phyloP scores from a whole-genome alignment of 192 early-diverging fungal species.

The Jimgerdemannia flammicorona region DNA sequence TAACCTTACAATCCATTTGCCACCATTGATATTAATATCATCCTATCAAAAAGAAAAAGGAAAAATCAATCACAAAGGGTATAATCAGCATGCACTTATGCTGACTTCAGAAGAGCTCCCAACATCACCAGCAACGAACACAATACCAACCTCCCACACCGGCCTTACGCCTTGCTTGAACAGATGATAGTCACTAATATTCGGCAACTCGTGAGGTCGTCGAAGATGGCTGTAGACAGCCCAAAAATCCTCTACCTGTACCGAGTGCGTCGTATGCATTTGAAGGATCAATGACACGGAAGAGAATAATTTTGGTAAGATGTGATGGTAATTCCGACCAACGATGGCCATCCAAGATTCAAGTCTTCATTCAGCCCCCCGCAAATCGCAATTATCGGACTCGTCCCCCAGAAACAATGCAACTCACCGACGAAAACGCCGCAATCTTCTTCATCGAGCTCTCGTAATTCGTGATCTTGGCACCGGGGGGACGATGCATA shows the following conservation, averaged over 20 bases:
- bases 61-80: neutral
- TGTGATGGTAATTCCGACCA: neutral
- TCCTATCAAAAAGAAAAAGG: conserved; percentile 44
- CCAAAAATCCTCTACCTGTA: conserved; percentile 77
- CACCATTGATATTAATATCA: conserved; percentile 75
- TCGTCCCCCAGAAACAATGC: too few relatives aligned
- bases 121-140: neutral
- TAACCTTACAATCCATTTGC: conserved; percentile 94
- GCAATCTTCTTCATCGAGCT: conserved; percentile 82
- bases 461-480: conserved; percentile 87
- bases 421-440: conserved; percentile 68
- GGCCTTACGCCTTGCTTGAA: conserved; percentile 91
- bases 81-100: too few relatives aligned
- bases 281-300: neutral
- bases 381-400: too few relatives aligned
- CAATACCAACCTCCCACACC: conserved; percentile 79
- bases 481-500: conserved; percentile 86
- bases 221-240: conserved; percentile 72
- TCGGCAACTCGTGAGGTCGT: conserved; percentile 79
- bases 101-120: too few relatives aligned
- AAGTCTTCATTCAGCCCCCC: too few relatives aligned
- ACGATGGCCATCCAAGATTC: too few relatives aligned
- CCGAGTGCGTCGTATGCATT: neutral
- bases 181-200: conserved; percentile 88
- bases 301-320: neutral